phyloP scores from a whole-genome alignment of 805 yeast genomes.

The Wickerhamiella siamensis region DNA sequence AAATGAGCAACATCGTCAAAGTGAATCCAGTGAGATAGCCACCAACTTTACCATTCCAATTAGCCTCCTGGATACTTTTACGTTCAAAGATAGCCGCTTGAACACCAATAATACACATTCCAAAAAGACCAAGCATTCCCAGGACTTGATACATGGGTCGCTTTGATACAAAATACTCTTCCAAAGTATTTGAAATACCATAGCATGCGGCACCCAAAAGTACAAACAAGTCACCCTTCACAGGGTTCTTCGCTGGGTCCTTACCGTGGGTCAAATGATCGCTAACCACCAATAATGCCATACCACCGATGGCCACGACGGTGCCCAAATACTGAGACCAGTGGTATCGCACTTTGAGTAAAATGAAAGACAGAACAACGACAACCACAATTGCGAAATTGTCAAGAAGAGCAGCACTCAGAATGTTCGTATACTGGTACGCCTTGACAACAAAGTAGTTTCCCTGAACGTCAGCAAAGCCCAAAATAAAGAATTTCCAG shows the following conservation, averaged over 20 bases:
- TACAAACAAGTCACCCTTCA: slow-evolving; percentile 33
- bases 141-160: slow-evolving; percentile 32
- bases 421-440: slow-evolving; percentile 30
- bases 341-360: slow-evolving; percentile 32
- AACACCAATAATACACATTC: slow-evolving; percentile 30
- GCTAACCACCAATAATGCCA: slow-evolving; percentile 30
- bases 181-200: slow-evolving; percentile 32
- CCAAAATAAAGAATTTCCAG: slow-evolving; percentile 31
- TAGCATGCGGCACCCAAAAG: slow-evolving; percentile 32
- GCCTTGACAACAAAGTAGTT: slow-evolving; percentile 34
- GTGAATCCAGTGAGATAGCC: slow-evolving; percentile 33
- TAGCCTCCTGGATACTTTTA: slow-evolving; percentile 24
- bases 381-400: slow-evolving; percentile 34
- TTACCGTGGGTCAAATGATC: slow-evolving; percentile 30
- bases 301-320: slow-evolving; percentile 29
- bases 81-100: slow-evolving; percentile 33
- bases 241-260: slow-evolving; percentile 28
- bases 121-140: slow-evolving; percentile 32
- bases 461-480: slow-evolving; percentile 35
- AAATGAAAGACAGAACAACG: slow-evolving; percentile 28
- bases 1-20: slow-evolving; percentile 27
- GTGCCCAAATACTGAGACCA: slow-evolving; percentile 32
- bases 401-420: slow-evolving; percentile 31
- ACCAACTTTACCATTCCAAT: slow-evolving; percentile 28
- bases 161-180: slow-evolving; percentile 32